Evolutionary conservation across 441 rosid genomes (phyloP).

Genomic region (Brassica hybrid): DNA sequence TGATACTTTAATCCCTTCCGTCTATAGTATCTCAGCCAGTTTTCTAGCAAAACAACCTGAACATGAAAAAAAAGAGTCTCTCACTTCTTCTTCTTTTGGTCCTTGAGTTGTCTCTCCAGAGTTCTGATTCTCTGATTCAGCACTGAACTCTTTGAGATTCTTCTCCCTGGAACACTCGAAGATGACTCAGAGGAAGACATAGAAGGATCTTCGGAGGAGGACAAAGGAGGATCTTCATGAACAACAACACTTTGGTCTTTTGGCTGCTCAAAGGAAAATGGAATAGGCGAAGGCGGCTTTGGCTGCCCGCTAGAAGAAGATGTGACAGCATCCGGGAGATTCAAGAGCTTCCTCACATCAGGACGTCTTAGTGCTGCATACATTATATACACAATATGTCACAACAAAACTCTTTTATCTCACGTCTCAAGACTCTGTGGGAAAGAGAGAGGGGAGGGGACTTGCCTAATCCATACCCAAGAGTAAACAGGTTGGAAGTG

Average conservation of each 20-base stretch:
- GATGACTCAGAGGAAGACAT: no score
- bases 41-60: conserved; percentile 8
- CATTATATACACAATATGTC: conserved; percentile 14
- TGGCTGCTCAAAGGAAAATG: conserved; percentile 36
- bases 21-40: conserved; percentile 24
- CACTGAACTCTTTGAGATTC: conserved; percentile 45
- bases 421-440: background rate
- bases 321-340: conserved; percentile 38
- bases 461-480: conserved; percentile 54
- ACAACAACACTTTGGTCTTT: conserved; percentile 29
- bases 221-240: conserved; percentile 34
- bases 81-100: conserved; percentile 43
- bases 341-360: conserved; percentile 49
- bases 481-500: conserved; percentile 58
- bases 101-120: conserved; percentile 44
- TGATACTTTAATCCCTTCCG: conserved; percentile 6
- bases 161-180: conserved; percentile 36
- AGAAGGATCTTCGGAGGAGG: no score
- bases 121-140: conserved; percentile 49
- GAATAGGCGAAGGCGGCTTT: conserved; percentile 29
- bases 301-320: conserved; percentile 28
- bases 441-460: conserved; percentile 9
- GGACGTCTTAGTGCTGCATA: conserved; percentile 51
- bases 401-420: conserved; percentile 9
- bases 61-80: conserved; percentile 2